Conservation (phyloP, 306 rosid genomes). For the Geum urbanum region DNA sequence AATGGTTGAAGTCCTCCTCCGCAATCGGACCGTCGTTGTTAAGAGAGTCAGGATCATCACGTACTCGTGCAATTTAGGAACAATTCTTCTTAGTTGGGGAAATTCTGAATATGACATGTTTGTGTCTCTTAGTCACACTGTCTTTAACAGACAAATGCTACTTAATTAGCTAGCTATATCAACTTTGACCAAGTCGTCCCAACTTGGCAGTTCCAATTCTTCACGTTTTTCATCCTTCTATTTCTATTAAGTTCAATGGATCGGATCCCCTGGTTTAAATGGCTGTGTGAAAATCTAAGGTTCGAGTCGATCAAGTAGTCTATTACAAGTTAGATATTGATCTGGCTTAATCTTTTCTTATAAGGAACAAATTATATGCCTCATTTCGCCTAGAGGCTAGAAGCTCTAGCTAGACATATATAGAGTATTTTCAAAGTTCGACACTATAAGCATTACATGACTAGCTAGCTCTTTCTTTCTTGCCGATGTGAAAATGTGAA, state of each 20-base stretch:
- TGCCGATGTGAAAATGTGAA: background rate
- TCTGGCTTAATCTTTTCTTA: background rate
- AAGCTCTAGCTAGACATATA: background rate
- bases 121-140: background rate
- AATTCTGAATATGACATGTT: conserved; percentile 18
- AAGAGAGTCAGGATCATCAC: conserved; percentile 28
- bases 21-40: background rate
- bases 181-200: background rate
- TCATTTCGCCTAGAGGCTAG: background rate
- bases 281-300: background rate
- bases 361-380: background rate
- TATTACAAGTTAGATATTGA: background rate
- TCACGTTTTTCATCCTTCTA: background rate
- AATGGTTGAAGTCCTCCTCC: too few relatives aligned
- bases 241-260: background rate
- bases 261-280: background rate
- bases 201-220: background rate
- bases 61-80: conserved; percentile 32
- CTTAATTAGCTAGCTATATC: background rate
- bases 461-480: background rate
- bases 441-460: background rate
- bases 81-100: conserved; percentile 6
- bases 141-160: background rate
- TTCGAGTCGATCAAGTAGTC: background rate
- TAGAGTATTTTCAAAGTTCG: background rate